phyloP scores from a whole-genome alignment of 192 early-diverging fungal genomes.

The Coemansia sp. region DNA sequence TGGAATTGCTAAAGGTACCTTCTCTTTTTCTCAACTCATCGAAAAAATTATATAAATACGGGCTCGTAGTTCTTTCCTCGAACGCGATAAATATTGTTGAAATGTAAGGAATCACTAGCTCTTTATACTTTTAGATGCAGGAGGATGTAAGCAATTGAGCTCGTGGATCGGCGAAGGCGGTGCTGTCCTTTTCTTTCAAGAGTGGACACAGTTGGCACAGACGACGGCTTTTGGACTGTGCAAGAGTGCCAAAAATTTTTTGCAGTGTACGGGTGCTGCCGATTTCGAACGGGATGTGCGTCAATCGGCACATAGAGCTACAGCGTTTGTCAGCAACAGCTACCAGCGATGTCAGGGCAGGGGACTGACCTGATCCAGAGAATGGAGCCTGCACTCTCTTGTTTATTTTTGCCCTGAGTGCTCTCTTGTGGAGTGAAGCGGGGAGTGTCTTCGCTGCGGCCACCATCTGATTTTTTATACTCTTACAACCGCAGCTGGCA shows the following conservation, averaged over 20 bases:
- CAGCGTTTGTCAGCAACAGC: neutral
- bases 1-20: slow-evolving; percentile 14
- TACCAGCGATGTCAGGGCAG: neutral
- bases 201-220: neutral
- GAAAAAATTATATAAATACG: slow-evolving; percentile 23
- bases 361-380: neutral
- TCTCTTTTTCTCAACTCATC: slow-evolving; percentile 37
- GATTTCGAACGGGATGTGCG: neutral
- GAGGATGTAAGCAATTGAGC: neutral
- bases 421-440: neutral
- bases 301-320: neutral
- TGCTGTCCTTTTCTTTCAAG: neutral
- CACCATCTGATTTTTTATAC: neutral
- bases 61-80: slow-evolving; percentile 36
- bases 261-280: neutral
- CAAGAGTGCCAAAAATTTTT: neutral
- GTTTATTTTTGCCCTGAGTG: neutral
- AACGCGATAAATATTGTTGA: slow-evolving; percentile 30
- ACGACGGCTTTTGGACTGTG: neutral
- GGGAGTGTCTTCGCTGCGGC: neutral
- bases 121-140: slow-evolving; percentile 1
- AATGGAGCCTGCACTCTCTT: neutral
- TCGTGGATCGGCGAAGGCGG: neutral
- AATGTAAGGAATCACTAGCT: slow-evolving; percentile 25
- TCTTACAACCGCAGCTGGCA: neutral